Conservation (phyloP, 257 asterid species). For the Ilex aquifolium region DNA sequence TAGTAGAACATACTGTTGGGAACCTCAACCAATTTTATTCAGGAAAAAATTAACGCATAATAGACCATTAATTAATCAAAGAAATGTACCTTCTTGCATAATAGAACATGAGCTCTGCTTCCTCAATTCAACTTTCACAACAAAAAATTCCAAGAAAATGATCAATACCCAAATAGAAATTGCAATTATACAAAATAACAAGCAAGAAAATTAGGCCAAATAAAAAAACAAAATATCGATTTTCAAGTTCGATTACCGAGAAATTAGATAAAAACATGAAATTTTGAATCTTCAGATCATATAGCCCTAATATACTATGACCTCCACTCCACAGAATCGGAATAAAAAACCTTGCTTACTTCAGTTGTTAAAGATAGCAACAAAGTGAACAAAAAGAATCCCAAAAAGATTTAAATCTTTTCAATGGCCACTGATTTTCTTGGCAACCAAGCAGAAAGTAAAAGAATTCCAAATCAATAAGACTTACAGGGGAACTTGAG, state of each 20-base stretch:
- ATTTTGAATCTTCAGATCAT: no score
- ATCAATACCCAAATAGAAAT: conserved; percentile 11
- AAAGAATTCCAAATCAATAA: background rate
- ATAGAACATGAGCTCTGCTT: conserved; percentile 73
- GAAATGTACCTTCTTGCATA: no score
- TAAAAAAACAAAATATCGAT: background rate
- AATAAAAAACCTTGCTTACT: background rate
- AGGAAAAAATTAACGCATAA: no score
- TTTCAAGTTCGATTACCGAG: no score
- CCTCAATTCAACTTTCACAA: conserved; percentile 64
- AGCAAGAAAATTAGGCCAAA: background rate
- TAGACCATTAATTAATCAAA: no score
- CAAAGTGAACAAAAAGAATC: background rate
- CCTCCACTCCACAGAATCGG: background rate
- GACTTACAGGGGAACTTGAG: conserved; percentile 71
- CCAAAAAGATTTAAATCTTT: no score
- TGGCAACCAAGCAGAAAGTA: conserved; percentile 3
- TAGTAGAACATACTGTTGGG: no score
- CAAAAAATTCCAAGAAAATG: conserved; percentile 8
- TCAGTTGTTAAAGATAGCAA: background rate
- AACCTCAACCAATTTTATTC: no score
- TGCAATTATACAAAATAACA: background rate
- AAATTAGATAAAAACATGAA: no score
- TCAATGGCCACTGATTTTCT: no score
- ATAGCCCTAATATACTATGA: no score